Percentiles rank a stretch among this genome's conserved stretches.
These are phyloP conservation scores for Bombardia bombarda DNA, from an alignment of 495 filamentous ascomycete genomes.

Conservation along the genomic window DNA sequence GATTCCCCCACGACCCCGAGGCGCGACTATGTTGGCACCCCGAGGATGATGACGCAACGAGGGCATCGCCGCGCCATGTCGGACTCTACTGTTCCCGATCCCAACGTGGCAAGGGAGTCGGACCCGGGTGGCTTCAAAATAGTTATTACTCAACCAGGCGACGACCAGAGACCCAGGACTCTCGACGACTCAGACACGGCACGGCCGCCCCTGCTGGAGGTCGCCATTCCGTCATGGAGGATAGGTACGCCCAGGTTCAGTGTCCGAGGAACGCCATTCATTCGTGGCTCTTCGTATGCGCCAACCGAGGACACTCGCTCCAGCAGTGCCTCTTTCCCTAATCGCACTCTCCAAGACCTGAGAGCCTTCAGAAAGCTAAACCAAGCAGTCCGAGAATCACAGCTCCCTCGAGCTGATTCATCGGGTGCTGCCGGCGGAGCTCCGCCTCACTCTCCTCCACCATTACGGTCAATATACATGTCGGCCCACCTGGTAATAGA, in stretches of 20 bases:
- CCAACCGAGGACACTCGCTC: conserved; percentile 42
- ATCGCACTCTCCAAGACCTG: conserved; percentile 13
- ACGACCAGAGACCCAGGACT: conserved; percentile 52
- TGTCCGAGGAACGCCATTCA: conserved; percentile 63
- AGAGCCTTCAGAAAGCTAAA: too few species aligned
- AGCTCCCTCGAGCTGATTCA: too few species aligned
- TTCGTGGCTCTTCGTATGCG: conserved; percentile 66
- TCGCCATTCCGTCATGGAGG: conserved; percentile 80
- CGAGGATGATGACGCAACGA: conserved; percentile 22
- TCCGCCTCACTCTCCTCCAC: conserved; percentile 16
- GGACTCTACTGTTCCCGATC: conserved; percentile 39
- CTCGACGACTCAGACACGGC: conserved; percentile 44
- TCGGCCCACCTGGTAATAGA: conserved; percentile 41
- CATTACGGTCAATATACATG: conserved; percentile 30
- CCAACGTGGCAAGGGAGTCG: conserved; percentile 41
- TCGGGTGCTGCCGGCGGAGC: conserved; percentile 13
- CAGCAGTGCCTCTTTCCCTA: conserved; percentile 34
- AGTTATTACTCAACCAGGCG: conserved; percentile 69
- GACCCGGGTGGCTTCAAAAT: conserved; percentile 68
- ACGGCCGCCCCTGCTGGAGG: conserved; percentile 55
- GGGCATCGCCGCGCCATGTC: conserved; percentile 41
- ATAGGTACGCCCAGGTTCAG: conserved; percentile 80
- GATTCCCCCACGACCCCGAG: conserved; percentile 20
- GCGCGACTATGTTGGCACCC: conserved; percentile 19
- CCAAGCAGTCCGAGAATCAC: too few species aligned